Evolutionary conservation across 306 rosid genomes (phyloP).

Genomic region (Inga leiocalycina): DNA sequence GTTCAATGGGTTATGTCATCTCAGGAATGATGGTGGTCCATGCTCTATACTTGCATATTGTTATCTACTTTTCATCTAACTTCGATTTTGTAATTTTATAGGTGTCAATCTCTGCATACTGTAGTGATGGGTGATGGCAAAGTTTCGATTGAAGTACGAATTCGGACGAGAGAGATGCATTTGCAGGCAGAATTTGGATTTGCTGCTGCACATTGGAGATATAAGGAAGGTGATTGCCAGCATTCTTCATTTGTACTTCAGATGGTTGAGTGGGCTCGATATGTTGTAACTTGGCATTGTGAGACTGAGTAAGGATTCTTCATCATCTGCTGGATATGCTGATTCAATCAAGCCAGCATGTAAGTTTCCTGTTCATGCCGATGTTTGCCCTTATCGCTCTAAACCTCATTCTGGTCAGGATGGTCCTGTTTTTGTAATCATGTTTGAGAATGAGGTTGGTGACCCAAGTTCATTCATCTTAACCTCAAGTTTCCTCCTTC

Average conservation of each 20-base stretch:
- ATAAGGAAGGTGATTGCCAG: slow-evolving; percentile 92
- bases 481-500: no score
- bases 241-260: slow-evolving; percentile 90
- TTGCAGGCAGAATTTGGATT: slow-evolving; percentile 95
- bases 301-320: slow-evolving; percentile 71
- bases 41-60: slow-evolving; percentile 2
- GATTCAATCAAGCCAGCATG: no score
- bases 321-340: no score
- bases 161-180: slow-evolving; percentile 68
- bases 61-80: slow-evolving; percentile 28
- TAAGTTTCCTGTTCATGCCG: no score
- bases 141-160: slow-evolving; percentile 86
- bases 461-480: no score
- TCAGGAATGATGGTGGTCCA: neutral
- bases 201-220: slow-evolving; percentile 96
- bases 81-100: slow-evolving; percentile 31
- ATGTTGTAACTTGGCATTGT: slow-evolving; percentile 98
- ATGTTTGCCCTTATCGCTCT: no score
- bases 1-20: slow-evolving; percentile 77
- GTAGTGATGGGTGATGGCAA: slow-evolving; percentile 85
- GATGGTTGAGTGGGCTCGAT: slow-evolving; percentile 99
- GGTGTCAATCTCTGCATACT: slow-evolving; percentile 90
- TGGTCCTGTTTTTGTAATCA: no score
- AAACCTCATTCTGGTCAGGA: no score
- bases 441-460: no score